Evolutionary conservation across 1,284 basidiomycete genomes (phyloP), one percentile per base, ranked within the genome.

Genomic region (Austroboletus sp.): DNA sequence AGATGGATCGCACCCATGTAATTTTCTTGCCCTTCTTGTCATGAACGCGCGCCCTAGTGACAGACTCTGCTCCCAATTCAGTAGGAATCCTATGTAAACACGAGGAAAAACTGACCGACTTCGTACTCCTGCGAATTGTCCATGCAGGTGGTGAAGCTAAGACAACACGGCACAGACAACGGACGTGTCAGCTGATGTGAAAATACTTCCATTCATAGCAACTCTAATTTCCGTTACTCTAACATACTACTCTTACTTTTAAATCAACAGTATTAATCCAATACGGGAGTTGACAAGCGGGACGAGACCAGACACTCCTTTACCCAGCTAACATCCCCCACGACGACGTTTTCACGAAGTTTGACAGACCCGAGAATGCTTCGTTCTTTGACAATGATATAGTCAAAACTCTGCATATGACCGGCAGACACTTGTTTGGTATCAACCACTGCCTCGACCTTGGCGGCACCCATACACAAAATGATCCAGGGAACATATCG

Each of bases 301-400:
- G 60, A 60, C 31, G 61, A 60, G 30, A 88, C 76, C 32, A 93
- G 67, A 56, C 85, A 88, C 42, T 89, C 79, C 63, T 92, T 93
- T 38, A 93, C 75, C 89, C 89, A 92, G 17, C 63, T 61, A 59
- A 85, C 77, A 47, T 75, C 67, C 5, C 77, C 76, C 26, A 71
- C 61, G 19, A 62, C 62, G 25, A 55, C 67, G 6, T 55, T 61
- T 37, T 59, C 57, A 7, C 63, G 51, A 29, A 63, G 53, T 33
- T 60, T 55, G 37, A 47, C 16, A 12, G 60, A 57, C 3, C 62
- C 52, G 9, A 63, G 51, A 4, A 67, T 57, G 3, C 58, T 44
- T 13, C 63, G 58, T 36, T 83, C 76, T 50, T 79, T 78, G 51
- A 85, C 71, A 37, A 92, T 68, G 34, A 91, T 66, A 53, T 80